Percentiles rank a stretch among this genome's conserved stretches.
phyloP scores from a whole-genome alignment of 495 filamentous ascomycete genomes.

The Talaromyces thailandensis region DNA sequence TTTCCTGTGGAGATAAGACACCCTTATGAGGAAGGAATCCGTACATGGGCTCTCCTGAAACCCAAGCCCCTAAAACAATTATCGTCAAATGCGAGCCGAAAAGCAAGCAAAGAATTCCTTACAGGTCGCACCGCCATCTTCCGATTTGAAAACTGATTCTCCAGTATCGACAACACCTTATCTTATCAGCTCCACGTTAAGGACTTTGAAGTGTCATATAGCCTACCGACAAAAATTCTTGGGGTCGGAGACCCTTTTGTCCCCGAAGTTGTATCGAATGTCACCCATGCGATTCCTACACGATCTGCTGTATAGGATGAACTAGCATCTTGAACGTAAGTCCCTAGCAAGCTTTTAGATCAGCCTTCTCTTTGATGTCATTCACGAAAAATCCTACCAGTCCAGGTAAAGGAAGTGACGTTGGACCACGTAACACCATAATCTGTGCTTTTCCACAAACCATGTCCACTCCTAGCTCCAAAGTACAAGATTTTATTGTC shows the following conservation, averaged over 20 bases:
- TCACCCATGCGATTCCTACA: conserved; percentile 45
- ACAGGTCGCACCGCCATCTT: conserved; percentile 43
- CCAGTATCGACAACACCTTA: conserved; percentile 37
- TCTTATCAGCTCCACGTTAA: neutral
- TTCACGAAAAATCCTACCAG: conserved; percentile 15
- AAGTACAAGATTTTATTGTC: conserved; percentile 48
- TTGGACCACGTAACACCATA: conserved; percentile 47
- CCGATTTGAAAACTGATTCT: conserved; percentile 43
- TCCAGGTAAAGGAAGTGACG: conserved; percentile 46
- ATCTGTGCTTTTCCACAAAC: conserved; percentile 53
- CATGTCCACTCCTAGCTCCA: conserved; percentile 51
- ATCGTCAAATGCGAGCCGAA: neutral
- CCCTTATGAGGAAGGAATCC: conserved; percentile 48
- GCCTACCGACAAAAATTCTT: conserved; percentile 41
- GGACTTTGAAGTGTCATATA: neutral
- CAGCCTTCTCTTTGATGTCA: neutral
- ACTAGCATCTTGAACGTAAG: conserved; percentile 33
- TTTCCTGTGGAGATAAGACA: conserved; percentile 42
- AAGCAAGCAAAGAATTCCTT: neutral
- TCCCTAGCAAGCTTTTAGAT: conserved; percentile 12
- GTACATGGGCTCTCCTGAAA: conserved; percentile 35
- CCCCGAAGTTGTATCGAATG: conserved; percentile 45
- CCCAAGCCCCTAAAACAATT: conserved; percentile 14
- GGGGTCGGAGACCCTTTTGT: conserved; percentile 38
- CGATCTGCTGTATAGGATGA: conserved; percentile 37